Conservation (phyloP, 2,329 filamentous ascomycete species). For the Alternaria metachromatica region DNA sequence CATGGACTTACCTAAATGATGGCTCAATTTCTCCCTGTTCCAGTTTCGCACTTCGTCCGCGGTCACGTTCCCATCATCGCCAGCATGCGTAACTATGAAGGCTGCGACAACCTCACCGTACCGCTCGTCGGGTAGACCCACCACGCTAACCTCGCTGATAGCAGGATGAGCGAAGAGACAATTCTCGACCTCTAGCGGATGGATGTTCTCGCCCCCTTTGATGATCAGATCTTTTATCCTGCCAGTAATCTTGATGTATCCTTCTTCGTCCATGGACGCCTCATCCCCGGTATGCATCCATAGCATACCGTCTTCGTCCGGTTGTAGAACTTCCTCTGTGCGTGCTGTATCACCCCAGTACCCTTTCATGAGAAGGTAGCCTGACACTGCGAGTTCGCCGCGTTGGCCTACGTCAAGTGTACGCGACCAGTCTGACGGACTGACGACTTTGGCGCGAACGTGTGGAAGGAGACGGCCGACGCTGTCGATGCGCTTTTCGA, state of each 20-base stretch:
- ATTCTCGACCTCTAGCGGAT: slow-evolving; percentile 91
- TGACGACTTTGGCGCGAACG: slow-evolving; percentile 78
- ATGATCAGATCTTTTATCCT: slow-evolving; percentile 97
- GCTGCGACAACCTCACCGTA: slow-evolving; percentile 89
- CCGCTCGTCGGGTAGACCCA: slow-evolving; percentile 79
- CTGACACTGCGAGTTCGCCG: slow-evolving; percentile 83
- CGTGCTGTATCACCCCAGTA: slow-evolving; percentile 79
- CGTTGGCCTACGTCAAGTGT: slow-evolving; percentile 69
- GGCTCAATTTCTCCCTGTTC: slow-evolving; percentile 73
- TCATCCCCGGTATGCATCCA: slow-evolving; percentile 97
- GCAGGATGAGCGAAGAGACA: slow-evolving; percentile 75
- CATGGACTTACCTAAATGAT: slow-evolving; percentile 67
- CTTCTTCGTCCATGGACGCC: slow-evolving; percentile 80
- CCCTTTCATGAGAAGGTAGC: slow-evolving; percentile 88
- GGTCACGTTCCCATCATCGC: slow-evolving; percentile 52
- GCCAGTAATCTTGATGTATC: slow-evolving; percentile 87
- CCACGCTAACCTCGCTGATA: slow-evolving; percentile 79
- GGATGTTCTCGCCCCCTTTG: slow-evolving; percentile 92
- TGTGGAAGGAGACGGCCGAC: slow-evolving; percentile 87
- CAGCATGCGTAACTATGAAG: slow-evolving; percentile 69
- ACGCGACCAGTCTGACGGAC: slow-evolving; percentile 64
- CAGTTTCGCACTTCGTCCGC: slow-evolving; percentile 70
- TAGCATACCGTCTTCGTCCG: slow-evolving; percentile 61
- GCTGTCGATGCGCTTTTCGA: slow-evolving; percentile 73
- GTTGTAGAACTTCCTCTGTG: slow-evolving; percentile 72